Percentiles rank a stretch among this genome's conserved stretches.
phyloP scores from a whole-genome alignment of 2,329 filamentous ascomycete species.

The Cercospora sesami region DNA sequence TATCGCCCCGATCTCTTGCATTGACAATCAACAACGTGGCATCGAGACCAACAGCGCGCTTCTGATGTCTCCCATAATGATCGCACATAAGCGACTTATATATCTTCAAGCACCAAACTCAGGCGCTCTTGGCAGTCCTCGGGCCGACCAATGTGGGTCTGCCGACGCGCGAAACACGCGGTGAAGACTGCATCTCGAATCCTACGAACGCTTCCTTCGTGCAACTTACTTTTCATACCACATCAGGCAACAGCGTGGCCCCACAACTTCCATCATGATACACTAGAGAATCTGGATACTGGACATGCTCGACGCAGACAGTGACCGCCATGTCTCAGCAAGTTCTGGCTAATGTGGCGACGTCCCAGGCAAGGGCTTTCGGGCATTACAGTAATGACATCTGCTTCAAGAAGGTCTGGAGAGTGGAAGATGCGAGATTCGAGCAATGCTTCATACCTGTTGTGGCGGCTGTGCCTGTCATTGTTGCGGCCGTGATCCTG shows the following conservation, averaged over 20 bases:
- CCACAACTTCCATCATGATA: neutral
- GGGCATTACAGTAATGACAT: constrained; percentile 1
- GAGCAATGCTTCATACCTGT: constrained; percentile 45
- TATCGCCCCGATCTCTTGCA: neutral
- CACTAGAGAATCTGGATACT: neutral
- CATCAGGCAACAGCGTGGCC: neutral
- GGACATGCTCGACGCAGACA: neutral
- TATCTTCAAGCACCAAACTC: neutral
- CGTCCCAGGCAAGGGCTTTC: neutral
- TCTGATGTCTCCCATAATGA: neutral
- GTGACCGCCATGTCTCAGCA: constrained; percentile 6
- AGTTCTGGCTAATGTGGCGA: neutral
- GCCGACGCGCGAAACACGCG: neutral
- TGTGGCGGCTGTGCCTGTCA: constrained; percentile 42
- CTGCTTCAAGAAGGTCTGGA: constrained; percentile 37
- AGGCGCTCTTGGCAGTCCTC: neutral
- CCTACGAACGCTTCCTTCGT: neutral
- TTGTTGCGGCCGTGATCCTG: constrained; percentile 42
- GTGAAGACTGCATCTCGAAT: constrained; percentile 1
- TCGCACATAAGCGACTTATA: neutral
- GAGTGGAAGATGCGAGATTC: constrained; percentile 42
- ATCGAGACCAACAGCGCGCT: neutral
- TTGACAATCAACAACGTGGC: neutral
- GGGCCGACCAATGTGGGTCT: neutral
- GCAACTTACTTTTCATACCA: neutral